phyloP scores from a whole-genome alignment of 495 filamentous ascomycete species.

The Penicillium silybi region DNA sequence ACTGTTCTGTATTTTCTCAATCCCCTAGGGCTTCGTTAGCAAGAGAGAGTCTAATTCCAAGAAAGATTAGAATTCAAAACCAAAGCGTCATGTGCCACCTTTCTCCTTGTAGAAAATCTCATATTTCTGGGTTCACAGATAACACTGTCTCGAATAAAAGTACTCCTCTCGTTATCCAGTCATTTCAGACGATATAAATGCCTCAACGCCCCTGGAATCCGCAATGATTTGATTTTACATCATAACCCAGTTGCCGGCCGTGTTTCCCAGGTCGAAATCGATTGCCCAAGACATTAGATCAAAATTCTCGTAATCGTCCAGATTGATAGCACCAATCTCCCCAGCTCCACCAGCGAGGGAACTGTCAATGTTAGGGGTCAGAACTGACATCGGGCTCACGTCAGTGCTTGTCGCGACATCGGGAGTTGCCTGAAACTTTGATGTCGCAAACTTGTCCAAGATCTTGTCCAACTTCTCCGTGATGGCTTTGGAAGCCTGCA shows the following conservation, averaged over 20 bases:
- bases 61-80: no score
- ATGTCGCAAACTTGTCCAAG: constrained; percentile 8
- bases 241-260: constrained; percentile 9
- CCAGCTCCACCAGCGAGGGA: constrained; percentile 2
- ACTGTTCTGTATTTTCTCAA: no score
- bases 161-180: no score
- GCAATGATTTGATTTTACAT: constrained; percentile 8
- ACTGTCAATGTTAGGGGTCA: constrained; percentile 3
- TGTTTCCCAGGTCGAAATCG: constrained; percentile 12
- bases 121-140: no score
- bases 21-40: no score
- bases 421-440: constrained; percentile 3
- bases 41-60: no score
- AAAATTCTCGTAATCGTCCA: constrained; percentile 12
- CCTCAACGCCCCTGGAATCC: no score
- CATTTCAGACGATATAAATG: no score
- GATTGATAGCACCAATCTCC: constrained; percentile 11
- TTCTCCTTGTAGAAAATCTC: no score
- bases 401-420: constrained; percentile 6
- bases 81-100: no score
- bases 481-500: constrained; percentile 17
- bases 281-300: constrained; percentile 16
- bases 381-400: constrained; percentile 1
- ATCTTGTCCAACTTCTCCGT: constrained; percentile 15
- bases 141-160: no score